Conservation (phyloP, 1,139 yeast genomes). For the Hansenula lynferdii region DNA sequence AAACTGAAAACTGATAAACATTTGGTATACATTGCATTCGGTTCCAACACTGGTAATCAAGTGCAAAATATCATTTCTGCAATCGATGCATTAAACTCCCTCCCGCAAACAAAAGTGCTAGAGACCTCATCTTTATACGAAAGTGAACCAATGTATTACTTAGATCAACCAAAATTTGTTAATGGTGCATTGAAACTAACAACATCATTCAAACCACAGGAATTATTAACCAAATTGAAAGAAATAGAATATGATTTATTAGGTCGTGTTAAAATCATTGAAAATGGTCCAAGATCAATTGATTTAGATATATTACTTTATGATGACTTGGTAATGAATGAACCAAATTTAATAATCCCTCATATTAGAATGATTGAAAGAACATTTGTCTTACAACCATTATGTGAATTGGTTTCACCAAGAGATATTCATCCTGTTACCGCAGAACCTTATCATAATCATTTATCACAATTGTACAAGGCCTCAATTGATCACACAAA, state of each 20-base stretch:
- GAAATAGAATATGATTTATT: constrained; percentile 71
- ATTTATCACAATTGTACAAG: constrained; percentile 52
- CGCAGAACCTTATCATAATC: constrained; percentile 72
- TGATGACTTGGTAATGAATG: constrained; percentile 35
- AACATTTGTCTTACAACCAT: constrained; percentile 84
- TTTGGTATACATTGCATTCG: constrained; percentile 77
- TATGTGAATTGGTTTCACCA: constrained; percentile 73
- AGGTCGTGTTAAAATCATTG: constrained; percentile 69
- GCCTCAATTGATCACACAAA: constrained; percentile 21
- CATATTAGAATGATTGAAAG: constrained; percentile 87
- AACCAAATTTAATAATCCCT: constrained; percentile 64
- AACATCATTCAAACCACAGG: constrained; percentile 54
- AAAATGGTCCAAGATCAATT: constrained; percentile 88
- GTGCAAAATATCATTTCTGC: constrained; percentile 58
- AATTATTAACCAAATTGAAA: constrained; percentile 57
- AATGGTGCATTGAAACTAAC: constrained; percentile 77
- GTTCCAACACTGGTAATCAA: constrained; percentile 80
- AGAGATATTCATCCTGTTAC: constrained; percentile 71
- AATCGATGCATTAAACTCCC: constrained; percentile 39
- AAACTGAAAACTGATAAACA: constrained; percentile 27
- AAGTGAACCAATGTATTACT: constrained; percentile 88
- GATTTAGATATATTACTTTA: constrained; percentile 84
- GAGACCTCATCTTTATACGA: constrained; percentile 76
- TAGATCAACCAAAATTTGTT: constrained; percentile 75
- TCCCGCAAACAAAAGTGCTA: constrained; percentile 41